Base-by-base conservation (phyloP, 2,329 filamentous ascomycete genomes). In the Arthrinium puccinioides region DNA sequence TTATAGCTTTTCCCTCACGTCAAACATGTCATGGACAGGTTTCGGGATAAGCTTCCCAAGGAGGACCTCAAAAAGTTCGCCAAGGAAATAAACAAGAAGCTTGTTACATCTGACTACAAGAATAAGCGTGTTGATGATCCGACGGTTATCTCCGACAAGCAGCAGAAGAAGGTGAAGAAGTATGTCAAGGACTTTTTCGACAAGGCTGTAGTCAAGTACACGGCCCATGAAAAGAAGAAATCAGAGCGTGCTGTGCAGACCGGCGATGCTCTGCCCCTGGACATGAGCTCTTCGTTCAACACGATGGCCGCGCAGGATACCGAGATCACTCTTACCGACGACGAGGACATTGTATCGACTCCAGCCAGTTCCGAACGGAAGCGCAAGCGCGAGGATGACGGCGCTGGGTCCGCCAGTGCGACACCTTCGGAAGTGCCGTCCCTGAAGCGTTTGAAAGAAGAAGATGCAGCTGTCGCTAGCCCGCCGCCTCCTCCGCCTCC, bases 101-200 rank as follows among this genome's bases (percentile, higher is more conserved):
- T 97, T 11, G 89, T 95, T 15, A 78, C 85, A 14, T 92, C 87
- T 0, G 90, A 97, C 58, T 96, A 86, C 64, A 94, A 94, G 59
- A 84, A 90, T 53, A 78, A 80, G 32, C 82, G 87, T n/a, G 88
- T 96, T 9, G 74, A 78, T 31, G 82, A 96, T 52, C 90, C 88
- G 0, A 86, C 78, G 10, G 55, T 56, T 33, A 82, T 96, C 46
- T 76, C 74, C 20, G 75, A 84, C 24, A 89, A 87, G 55, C 85
- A 92, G 51, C 76, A 82, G 50, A 82, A 82, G 55, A 87, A 88
- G 45, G 77, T 96, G 41, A 94, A 87, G 63, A 81, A 77, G 40
- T 87, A 84, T 54, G 87, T 89, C 40, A 82, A 84, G 44, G 82
- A 88, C 35, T 97, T 83, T 59, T 82, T 96, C 53, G 86, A 94